A percentile compares a stretch with the other conserved stretches of the same genome.
phyloP scores from a whole-genome alignment of 1,139 yeast genomes.

The Barnettozyma hawaiiensis region DNA sequence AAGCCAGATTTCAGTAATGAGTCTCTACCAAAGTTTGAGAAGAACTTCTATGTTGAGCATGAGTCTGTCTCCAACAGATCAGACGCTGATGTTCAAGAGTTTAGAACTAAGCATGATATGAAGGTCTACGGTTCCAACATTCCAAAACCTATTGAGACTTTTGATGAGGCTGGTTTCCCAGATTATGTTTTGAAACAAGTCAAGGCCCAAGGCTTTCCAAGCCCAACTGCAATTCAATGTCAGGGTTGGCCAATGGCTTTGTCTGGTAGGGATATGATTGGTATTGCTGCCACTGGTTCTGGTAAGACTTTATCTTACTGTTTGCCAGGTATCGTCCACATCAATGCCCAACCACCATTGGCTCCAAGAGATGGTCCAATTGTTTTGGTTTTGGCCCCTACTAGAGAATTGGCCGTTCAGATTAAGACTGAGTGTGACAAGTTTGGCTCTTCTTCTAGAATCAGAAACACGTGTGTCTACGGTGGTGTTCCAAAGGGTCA shows the following conservation, averaged over 20 bases:
- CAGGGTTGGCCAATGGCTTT: constrained; percentile 99
- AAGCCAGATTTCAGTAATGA: constrained; percentile 79
- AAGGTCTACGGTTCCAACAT: constrained; percentile 75
- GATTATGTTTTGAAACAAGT: constrained; percentile 86
- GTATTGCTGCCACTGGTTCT: constrained; percentile 98
- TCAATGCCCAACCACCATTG: constrained; percentile 93
- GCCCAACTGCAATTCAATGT: constrained; percentile 94
- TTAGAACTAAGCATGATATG: constrained; percentile 85
- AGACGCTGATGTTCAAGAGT: constrained; percentile 62
- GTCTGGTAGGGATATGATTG: constrained; percentile 97
- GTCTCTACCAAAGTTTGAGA: constrained; percentile 82
- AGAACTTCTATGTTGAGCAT: constrained; percentile 88
- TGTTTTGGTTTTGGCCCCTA: constrained; percentile 93
- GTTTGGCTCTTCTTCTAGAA: constrained; percentile 86
- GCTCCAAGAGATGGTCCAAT: constrained; percentile 96
- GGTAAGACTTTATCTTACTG: constrained; percentile 97
- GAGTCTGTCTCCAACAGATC: constrained; percentile 70
- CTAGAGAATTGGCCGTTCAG: constrained; percentile 98
- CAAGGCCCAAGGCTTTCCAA: constrained; percentile 86
- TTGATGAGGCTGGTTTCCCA: constrained; percentile 97
- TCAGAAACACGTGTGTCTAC: constrained; percentile 95
- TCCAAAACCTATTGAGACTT: constrained; percentile 89
- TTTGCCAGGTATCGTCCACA: constrained; percentile 94
- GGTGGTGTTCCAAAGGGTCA: constrained; percentile 99
- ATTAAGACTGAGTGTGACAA: constrained; percentile 94